A percentile compares a stretch with the other conserved stretches of the same genome.
phyloP scores from a whole-genome alignment of 116 monocot genomes.

The Iris pallida region DNA sequence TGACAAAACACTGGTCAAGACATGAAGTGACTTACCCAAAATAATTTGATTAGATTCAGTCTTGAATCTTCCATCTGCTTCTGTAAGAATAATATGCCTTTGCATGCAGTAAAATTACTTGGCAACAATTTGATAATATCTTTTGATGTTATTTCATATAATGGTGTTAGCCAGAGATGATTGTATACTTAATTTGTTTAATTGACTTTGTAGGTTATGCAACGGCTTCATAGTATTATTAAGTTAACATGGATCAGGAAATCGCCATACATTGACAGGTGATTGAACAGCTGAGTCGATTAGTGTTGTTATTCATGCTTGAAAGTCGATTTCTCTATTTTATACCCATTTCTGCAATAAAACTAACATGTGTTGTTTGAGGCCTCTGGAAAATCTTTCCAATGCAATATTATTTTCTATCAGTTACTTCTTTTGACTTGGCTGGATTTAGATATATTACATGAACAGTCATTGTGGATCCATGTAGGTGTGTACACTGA shows the following conservation, averaged over 20 bases:
- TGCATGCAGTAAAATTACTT: neutral
- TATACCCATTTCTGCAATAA: too few species aligned
- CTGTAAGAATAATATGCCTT: neutral
- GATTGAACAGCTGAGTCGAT: constrained; percentile 2
- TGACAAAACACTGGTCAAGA: too few species aligned
- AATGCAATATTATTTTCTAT: neutral
- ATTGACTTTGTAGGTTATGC: constrained; percentile 49
- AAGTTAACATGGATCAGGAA: constrained; percentile 81
- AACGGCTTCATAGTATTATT: constrained; percentile 50
- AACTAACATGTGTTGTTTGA: too few species aligned
- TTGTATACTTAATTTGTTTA: constrained; percentile 3
- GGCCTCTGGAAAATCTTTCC: too few species aligned
- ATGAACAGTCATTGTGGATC: too few species aligned
- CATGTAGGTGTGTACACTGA: too few species aligned
- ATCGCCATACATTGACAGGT: constrained; percentile 74
- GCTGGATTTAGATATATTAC: too few species aligned
- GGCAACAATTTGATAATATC: neutral
- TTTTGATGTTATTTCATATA: neutral
- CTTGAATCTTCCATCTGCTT: neutral
- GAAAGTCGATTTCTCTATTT: neutral
- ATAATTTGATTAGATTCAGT: neutral
- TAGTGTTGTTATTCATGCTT: neutral
- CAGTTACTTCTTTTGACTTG: neutral
- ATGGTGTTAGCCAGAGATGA: neutral
- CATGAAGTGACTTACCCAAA: too few species aligned